A percentile compares a stretch with the other conserved stretches of the same genome.
These are phyloP conservation scores for Coemansia interrupta DNA, from an alignment of 192 early-diverging fungal species.

Conservation along the genomic window DNA sequence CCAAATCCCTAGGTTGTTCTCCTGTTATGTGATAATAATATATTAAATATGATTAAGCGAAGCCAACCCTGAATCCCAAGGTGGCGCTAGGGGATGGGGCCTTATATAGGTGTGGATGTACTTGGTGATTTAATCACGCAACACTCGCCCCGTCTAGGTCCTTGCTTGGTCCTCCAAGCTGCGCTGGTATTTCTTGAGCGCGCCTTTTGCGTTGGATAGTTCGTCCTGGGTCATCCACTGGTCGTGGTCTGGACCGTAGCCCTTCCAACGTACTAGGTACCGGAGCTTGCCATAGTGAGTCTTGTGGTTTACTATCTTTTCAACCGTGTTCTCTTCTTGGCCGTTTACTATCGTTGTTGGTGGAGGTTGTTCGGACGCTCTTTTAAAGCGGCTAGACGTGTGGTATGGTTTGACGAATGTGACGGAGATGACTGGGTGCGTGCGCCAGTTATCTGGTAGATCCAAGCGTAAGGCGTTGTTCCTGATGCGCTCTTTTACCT, in stretches of 20 bases:
- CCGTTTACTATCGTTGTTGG: not conserved
- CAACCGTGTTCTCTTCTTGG: not conserved
- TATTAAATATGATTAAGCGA: too few relatives aligned
- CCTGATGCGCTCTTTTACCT: not conserved
- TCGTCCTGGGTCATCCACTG: not conserved
- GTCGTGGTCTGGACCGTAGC: not conserved
- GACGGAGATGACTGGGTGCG: conserved; percentile 1
- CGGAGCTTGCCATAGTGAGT: not conserved
- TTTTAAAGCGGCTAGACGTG: not conserved
- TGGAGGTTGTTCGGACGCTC: not conserved
- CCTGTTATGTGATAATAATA: too few relatives aligned
- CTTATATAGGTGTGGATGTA: too few relatives aligned
- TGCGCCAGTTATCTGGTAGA: not conserved
- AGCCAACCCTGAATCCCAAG: too few relatives aligned
- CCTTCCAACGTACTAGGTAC: conserved; percentile 1
- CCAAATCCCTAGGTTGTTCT: too few relatives aligned
- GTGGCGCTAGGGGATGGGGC: too few relatives aligned
- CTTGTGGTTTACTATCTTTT: not conserved
- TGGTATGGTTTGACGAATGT: not conserved
- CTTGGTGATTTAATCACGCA: not conserved
- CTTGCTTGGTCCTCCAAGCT: conserved; percentile 5
- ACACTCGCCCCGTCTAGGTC: conserved; percentile 3
- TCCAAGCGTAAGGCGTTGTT: not conserved
- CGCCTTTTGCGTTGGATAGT: not conserved
- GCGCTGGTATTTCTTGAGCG: not conserved